These are phyloP conservation scores for Tuber indicum DNA, from an alignment of 495 filamentous ascomycete species.

Conservation along the genomic window DNA sequence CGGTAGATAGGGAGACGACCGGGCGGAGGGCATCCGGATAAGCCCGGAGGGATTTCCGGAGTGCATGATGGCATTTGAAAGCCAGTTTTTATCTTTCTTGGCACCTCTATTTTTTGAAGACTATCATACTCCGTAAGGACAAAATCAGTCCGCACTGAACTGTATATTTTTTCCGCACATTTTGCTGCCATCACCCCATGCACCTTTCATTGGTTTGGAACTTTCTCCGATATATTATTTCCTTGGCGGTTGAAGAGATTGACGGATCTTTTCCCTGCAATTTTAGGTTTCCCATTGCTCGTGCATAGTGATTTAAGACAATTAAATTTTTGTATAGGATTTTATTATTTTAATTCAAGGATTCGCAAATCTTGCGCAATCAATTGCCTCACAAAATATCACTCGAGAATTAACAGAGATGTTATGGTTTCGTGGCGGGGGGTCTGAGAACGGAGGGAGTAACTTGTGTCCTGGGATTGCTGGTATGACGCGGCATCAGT, in stretches of 20 bases:
- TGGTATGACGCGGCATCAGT: neutral
- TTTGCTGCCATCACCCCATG: neutral
- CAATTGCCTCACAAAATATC: neutral
- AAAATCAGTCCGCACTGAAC: neutral
- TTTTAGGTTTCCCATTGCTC: neutral
- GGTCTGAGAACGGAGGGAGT: neutral
- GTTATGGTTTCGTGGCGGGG: neutral
- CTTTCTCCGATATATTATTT: neutral
- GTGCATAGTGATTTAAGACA: neutral
- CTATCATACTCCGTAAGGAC: no score
- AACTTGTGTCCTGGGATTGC: neutral
- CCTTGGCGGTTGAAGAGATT: neutral
- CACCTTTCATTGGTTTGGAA: neutral
- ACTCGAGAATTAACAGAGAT: neutral
- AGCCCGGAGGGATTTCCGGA: neutral
- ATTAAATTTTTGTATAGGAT: neutral
- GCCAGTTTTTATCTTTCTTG: neutral
- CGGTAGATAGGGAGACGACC: neutral
- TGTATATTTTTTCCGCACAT: neutral
- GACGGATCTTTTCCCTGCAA: neutral
- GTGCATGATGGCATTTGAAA: neutral
- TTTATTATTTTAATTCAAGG: neutral
- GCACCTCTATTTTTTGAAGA: neutral
- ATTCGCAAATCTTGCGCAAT: neutral
- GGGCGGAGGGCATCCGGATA: neutral